These are phyloP conservation scores for Paralagenidium karlingii DNA, from an alignment of 352 stramenopile genomes.

Conservation along the genomic window DNA sequence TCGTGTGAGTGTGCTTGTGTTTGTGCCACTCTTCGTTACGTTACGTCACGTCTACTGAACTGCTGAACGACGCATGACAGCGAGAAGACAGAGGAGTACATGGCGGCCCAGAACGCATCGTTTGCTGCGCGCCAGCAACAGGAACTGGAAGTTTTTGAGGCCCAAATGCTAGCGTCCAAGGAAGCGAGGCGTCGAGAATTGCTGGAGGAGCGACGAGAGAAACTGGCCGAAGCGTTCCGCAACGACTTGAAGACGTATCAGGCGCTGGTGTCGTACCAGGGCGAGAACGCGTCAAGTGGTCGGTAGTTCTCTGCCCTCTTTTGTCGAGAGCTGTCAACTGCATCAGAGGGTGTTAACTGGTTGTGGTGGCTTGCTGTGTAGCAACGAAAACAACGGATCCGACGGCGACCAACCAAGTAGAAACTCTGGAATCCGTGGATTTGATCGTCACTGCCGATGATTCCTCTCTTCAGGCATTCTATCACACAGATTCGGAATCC, in stretches of 20 bases:
- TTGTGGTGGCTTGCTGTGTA: background rate
- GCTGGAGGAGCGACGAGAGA: constrained; percentile 36
- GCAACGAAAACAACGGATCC: background rate
- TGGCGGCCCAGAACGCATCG: constrained; percentile 54
- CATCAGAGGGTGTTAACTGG: background rate
- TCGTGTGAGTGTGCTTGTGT: too few species aligned
- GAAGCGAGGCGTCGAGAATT: constrained; percentile 41
- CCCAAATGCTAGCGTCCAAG: constrained; percentile 43
- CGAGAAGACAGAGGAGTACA: constrained; percentile 72
- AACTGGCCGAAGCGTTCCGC: constrained; percentile 45
- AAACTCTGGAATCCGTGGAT: constrained; percentile 63
- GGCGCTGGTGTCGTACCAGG: constrained; percentile 48
- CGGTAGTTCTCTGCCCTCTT: too few species aligned
- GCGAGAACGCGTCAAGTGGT: constrained; percentile 8
- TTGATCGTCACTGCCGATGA: constrained; percentile 47
- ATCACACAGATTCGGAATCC: constrained; percentile 28
- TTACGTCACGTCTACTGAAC: too few species aligned
- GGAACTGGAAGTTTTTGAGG: constrained; percentile 63
- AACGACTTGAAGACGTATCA: constrained; percentile 76
- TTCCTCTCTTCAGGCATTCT: constrained; percentile 57
- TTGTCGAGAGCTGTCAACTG: too few species aligned
- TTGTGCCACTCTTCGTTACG: too few species aligned
- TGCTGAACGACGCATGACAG: too few species aligned
- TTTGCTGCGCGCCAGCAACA: constrained; percentile 53
- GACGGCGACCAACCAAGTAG: constrained; percentile 6